Evolutionary conservation across 139 green algal genomes (phyloP), one percentile per base, ranked within the genome.

Genomic region (Picochlorum costavermella): DNA sequence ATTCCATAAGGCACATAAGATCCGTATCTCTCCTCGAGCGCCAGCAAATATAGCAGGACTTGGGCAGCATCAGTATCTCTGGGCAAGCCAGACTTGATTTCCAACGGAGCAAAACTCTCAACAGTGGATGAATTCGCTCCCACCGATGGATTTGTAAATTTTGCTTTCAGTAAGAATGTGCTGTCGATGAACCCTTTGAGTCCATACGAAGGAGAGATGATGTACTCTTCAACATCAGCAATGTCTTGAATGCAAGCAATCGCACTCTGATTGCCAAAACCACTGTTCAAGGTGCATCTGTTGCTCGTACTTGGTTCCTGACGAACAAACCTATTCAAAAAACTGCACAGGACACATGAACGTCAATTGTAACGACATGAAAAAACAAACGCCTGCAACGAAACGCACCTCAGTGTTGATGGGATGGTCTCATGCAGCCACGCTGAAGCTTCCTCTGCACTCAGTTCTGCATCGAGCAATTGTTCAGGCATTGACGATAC

Each of bases 161-260:
- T 26, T 6, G 17, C 29, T 12, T 28, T 31, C 33, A 81, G 25
- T 46, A 16, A 26, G 0, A 92, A 59, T 3, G 80, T 90, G 6
- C 84, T 86, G 67, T 98, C 92, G 3, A 98, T 75, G 64, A 88
- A 82, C 16, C 92, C 92, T 70, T 98, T 97, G 13, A 98, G 66
- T 20, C 92, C 92, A 56, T 83, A 95, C 56, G 69, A 76, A 8
- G 92, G 90, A 16, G 88, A 83, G 81, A 86, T 95, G 1, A 98
- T 84, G 56, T 68, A 85, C 72, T 98, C 92, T 70, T 98, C 92
- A 37, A 98, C 97, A 75, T 98, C 92, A 12, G 85, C 45, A 8
- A 98, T 81, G 30, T 87, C 74, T 11, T 56, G 26, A 2, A 88
- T 25, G 69, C 46, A 53, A 14, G 46, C 46, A 25, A 28, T 5